Evolutionary conservation across 176 grass and related monocot species (phyloP).

Genomic region (Bolboschoenus planiculmis): DNA sequence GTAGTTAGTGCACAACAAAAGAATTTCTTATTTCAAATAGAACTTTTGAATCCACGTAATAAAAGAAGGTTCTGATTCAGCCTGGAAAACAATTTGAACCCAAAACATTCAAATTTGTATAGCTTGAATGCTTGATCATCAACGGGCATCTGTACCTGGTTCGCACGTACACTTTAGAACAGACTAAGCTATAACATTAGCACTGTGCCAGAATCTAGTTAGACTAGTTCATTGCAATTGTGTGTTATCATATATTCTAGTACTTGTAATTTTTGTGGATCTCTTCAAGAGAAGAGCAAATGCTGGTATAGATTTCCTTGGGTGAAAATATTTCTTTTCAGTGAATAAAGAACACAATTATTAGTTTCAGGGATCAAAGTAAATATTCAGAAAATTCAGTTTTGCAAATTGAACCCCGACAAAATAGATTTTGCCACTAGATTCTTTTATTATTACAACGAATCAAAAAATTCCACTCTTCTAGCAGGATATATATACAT

Average conservation of each 20-base stretch:
- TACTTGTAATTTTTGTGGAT: not conserved
- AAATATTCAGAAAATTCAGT: not conserved
- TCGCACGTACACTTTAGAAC: not conserved
- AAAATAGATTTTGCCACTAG: not conserved
- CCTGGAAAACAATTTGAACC: not conserved
- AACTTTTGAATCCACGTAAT: not conserved
- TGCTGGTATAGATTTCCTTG: not conserved
- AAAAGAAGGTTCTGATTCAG: not conserved
- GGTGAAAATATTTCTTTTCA: not conserved
- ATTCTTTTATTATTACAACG: constrained; percentile 3
- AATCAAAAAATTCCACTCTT: not conserved
- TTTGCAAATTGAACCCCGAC: not conserved
- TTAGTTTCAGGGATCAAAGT: not conserved
- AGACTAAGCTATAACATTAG: too few species aligned
- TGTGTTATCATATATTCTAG: not conserved
- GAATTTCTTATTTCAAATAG: too few species aligned
- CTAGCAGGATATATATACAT: not conserved
- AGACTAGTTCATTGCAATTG: not conserved
- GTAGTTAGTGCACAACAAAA: not conserved
- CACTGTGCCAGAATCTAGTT: not conserved
- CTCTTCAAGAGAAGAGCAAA: not conserved
- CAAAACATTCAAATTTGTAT: not conserved
- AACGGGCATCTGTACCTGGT: not conserved
- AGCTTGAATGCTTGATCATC: not conserved
- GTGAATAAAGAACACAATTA: not conserved